Conservation (phyloP, 768 basidiomycete genomes). For the Boletellus ananas region DNA sequence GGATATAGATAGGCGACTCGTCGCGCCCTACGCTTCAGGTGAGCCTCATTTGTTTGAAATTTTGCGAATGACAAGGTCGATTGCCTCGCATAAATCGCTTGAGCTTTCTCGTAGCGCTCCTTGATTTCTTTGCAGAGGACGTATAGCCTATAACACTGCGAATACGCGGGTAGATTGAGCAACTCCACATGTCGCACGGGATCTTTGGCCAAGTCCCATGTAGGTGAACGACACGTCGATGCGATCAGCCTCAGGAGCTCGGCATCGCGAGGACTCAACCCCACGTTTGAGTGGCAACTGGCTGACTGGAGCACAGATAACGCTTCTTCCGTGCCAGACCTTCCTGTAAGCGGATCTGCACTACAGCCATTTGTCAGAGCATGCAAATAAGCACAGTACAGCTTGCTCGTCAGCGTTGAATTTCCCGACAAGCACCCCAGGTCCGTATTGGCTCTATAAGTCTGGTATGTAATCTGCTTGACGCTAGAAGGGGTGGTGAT, state of each 20-base stretch:
- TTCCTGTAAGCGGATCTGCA: slow-evolving; percentile 40
- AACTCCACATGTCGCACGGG: no score
- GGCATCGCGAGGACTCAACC: slow-evolving; percentile 23
- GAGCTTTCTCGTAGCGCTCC: slow-evolving; percentile 18
- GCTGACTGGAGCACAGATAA: slow-evolving; percentile 36
- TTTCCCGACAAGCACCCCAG: slow-evolving; percentile 26
- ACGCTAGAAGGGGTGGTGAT: not conserved
- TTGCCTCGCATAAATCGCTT: slow-evolving; percentile 5
- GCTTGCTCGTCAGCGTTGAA: slow-evolving; percentile 17
- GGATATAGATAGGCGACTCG: slow-evolving; percentile 3
- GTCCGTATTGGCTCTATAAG: slow-evolving; percentile 11
- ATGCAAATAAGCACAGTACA: slow-evolving; percentile 41
- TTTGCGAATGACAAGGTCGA: not conserved
- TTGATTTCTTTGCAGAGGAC: slow-evolving; percentile 27
- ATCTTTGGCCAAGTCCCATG: slow-evolving; percentile 37
- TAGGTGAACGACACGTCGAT: slow-evolving; percentile 31
- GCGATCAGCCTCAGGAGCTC: slow-evolving; percentile 31
- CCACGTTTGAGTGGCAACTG: slow-evolving; percentile 37
- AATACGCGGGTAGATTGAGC: not conserved
- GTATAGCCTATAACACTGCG: slow-evolving; percentile 33
- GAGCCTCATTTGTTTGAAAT: slow-evolving; percentile 2
- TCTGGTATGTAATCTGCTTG: not conserved
- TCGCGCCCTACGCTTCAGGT: slow-evolving; percentile 8
- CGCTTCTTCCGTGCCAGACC: slow-evolving; percentile 41
- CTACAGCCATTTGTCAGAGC: slow-evolving; percentile 36